A percentile compares a stretch with the other conserved stretches of the same genome.
Evolutionary conservation across 352 stramenopile species (phyloP).

Genomic region (Thraustochytrium striatum): DNA sequence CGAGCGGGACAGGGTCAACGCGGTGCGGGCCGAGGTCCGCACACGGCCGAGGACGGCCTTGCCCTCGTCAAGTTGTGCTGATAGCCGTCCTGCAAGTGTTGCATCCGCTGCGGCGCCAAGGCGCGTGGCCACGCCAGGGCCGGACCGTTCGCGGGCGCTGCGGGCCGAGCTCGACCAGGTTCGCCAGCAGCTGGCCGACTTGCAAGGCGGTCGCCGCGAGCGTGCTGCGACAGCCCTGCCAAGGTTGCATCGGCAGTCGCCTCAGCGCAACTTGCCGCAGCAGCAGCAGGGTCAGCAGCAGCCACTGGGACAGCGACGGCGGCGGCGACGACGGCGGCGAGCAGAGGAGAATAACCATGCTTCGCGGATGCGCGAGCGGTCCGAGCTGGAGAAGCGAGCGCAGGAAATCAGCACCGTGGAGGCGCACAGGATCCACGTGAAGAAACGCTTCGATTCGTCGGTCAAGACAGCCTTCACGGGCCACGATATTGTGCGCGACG

Average conservation of each 20-base stretch:
- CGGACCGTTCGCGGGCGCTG: background rate
- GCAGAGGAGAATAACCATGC: background rate
- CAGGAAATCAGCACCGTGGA: background rate
- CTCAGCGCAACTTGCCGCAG: background rate
- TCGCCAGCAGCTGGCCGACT: background rate
- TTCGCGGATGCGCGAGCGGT: slow-evolving; percentile 7
- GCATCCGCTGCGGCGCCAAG: background rate
- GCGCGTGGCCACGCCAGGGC: background rate
- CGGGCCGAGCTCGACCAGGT: background rate
- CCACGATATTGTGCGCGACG: background rate
- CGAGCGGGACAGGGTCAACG: slow-evolving; percentile 18
- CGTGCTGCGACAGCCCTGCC: background rate
- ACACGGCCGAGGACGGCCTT: no score
- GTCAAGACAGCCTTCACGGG: background rate
- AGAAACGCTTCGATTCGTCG: background rate
- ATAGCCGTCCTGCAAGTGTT: no score
- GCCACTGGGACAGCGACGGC: background rate
- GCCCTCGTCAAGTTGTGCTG: no score
- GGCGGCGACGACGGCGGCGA: background rate
- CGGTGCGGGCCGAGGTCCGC: background rate
- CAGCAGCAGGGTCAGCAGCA: background rate
- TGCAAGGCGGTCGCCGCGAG: background rate
- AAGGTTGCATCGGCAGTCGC: background rate
- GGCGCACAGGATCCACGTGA: slow-evolving; percentile 4
- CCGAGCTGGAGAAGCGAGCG: slow-evolving; percentile 28